Conservation (phyloP, 805 yeast genomes). For the Ogataea siamensis region DNA sequence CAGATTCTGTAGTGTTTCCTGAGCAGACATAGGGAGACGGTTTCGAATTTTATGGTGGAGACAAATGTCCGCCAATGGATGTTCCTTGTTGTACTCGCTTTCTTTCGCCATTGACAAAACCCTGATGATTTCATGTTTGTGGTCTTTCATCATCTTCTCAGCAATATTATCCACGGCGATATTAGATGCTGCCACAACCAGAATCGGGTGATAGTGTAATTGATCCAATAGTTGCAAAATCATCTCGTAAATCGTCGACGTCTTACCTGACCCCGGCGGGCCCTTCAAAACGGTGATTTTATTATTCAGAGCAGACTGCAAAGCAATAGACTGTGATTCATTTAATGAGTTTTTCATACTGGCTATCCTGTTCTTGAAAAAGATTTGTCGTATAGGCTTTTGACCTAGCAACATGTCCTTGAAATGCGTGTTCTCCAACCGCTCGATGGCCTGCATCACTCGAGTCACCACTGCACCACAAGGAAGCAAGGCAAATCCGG, state of each 20-base stretch:
- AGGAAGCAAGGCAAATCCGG: slow-evolving; percentile 46
- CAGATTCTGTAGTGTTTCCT: slow-evolving; percentile 43
- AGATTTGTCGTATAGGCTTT: slow-evolving; percentile 36
- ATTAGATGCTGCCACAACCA: slow-evolving; percentile 74
- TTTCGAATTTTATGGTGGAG: slow-evolving; percentile 58
- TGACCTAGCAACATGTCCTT: slow-evolving; percentile 35
- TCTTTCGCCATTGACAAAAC: slow-evolving; percentile 61
- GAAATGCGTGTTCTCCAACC: slow-evolving; percentile 52
- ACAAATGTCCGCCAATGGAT: slow-evolving; percentile 58
- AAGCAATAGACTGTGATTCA: slow-evolving; percentile 71
- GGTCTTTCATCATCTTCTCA: slow-evolving; percentile 54
- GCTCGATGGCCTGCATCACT: slow-evolving; percentile 64
- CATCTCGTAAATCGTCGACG: slow-evolving; percentile 80
- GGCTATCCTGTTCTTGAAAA: slow-evolving; percentile 53
- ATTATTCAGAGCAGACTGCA: slow-evolving; percentile 66
- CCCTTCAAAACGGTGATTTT: slow-evolving; percentile 61
- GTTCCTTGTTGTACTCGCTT: slow-evolving; percentile 52
- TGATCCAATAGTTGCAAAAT: slow-evolving; percentile 69
- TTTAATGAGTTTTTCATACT: slow-evolving; percentile 55
- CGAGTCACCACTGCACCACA: slow-evolving; percentile 62
- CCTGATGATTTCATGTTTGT: slow-evolving; percentile 52
- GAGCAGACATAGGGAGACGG: slow-evolving; percentile 44
- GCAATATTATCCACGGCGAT: slow-evolving; percentile 77
- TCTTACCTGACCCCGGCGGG: slow-evolving; percentile 82
- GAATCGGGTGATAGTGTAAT: slow-evolving; percentile 57